Conservation (phyloP, 352 stramenopile species). For the Phytophthora sojae region DNA sequence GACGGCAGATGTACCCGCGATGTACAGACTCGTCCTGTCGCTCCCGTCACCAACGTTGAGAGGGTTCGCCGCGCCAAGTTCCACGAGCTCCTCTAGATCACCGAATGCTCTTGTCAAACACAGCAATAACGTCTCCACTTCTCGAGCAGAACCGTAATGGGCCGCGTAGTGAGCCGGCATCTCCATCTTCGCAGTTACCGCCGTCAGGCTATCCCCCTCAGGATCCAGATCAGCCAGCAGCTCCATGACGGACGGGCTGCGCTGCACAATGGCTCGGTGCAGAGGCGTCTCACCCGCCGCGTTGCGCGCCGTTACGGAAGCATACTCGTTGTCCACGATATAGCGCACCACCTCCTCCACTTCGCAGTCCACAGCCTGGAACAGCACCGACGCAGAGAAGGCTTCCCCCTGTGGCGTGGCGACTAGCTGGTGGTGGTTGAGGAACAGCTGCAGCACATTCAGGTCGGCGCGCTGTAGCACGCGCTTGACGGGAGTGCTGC, state of each 20-base stretch:
- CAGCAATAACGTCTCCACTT: constrained; percentile 14
- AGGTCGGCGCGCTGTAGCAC: constrained; percentile 15
- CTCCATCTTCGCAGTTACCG: constrained; percentile 2
- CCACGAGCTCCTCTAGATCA: constrained; percentile 3
- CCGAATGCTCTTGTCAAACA: constrained; percentile 17
- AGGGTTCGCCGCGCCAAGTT: constrained; percentile 7
- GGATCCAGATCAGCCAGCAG: constrained; percentile 25
- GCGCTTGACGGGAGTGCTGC: constrained; percentile 8
- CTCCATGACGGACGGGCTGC: constrained; percentile 17
- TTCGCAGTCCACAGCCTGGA: constrained; percentile 17
- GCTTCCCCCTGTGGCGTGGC: constrained; percentile 14
- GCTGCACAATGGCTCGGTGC: constrained; percentile 27
- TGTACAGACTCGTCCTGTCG: constrained; percentile 22
- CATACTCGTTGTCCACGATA: constrained; percentile 39
- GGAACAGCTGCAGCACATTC: constrained; percentile 36
- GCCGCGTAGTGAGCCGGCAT: constrained; percentile 30
- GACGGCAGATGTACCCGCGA: constrained; percentile 7
- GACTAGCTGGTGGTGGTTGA: constrained; percentile 40
- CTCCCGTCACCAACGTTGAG: constrained; percentile 13
- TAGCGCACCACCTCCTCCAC: constrained; percentile 20
- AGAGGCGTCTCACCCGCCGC: constrained; percentile 22
- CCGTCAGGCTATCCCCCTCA: constrained; percentile 8
- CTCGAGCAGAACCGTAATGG: constrained; percentile 10
- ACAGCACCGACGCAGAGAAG: constrained; percentile 23
- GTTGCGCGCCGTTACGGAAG: constrained; percentile 9